These are phyloP conservation scores for Boletellus ananas DNA, from an alignment of 768 basidiomycete genomes.

Conservation along the genomic window DNA sequence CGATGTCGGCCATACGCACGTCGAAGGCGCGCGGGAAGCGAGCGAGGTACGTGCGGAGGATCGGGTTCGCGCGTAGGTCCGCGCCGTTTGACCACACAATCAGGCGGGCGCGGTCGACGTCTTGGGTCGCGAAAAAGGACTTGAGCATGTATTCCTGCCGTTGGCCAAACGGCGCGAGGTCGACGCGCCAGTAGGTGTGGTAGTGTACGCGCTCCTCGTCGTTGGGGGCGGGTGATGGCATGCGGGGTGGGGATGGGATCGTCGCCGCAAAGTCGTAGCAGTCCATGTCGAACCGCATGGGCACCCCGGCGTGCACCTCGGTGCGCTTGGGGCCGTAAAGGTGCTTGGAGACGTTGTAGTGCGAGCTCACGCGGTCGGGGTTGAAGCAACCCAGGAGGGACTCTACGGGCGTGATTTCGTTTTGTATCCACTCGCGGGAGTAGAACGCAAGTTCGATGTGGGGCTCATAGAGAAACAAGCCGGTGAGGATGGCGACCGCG, in stretches of 20 bases:
- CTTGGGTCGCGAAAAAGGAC: slow-evolving; percentile 92
- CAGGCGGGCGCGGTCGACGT: slow-evolving; percentile 55
- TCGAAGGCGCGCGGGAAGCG: slow-evolving; percentile 71
- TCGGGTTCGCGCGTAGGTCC: slow-evolving; percentile 51
- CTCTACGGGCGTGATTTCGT: slow-evolving; percentile 62
- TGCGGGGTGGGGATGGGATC: slow-evolving; percentile 39
- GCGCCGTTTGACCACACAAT: slow-evolving; percentile 89
- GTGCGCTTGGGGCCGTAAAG: slow-evolving; percentile 62
- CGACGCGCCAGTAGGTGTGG: slow-evolving; percentile 94
- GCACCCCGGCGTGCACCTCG: slow-evolving; percentile 77
- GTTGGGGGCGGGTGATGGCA: no score
- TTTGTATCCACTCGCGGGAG: slow-evolving; percentile 66
- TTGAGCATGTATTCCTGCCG: slow-evolving; percentile 91
- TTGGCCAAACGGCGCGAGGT: slow-evolving; percentile 74
- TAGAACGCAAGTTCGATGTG: slow-evolving; percentile 86
- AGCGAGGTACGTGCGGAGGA: slow-evolving; percentile 56
- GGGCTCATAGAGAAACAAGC: slow-evolving; percentile 65
- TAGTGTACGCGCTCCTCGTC: slow-evolving; percentile 55
- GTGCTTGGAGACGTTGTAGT: slow-evolving; percentile 64
- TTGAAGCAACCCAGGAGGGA: slow-evolving; percentile 77
- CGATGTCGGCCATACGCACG: slow-evolving; percentile 66
- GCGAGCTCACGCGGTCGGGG: slow-evolving; percentile 50
- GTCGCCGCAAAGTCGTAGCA: slow-evolving; percentile 94
- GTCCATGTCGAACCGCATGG: slow-evolving; percentile 75
- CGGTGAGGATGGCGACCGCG: slow-evolving; percentile 40